Evolutionary conservation across 1,284 basidiomycete genomes (phyloP), one percentile per base, ranked within the genome.

Genomic region (Leccinum holopus): DNA sequence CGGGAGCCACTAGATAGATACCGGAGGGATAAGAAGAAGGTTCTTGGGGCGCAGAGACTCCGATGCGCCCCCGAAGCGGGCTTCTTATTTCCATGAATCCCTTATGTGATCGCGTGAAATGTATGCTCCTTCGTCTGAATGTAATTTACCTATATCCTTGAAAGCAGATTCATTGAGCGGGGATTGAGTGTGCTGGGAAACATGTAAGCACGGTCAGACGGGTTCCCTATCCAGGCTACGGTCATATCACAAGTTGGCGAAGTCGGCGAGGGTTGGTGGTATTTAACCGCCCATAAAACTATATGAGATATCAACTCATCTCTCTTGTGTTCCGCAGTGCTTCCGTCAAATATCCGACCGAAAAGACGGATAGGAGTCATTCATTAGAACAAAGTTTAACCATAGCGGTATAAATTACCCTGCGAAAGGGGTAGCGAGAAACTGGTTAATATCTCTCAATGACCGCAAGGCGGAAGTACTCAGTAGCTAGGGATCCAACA

Each of bases 241-340:
- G 47, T 18, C 5, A 35, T 16, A 47, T 47, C 11, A 21, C 6
- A 21, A 47, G 44, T 21, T 4, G 18, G 44, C 44, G 59, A 41
- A 41, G 39, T 9, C 8, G 39, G 41, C 44, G 58, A 49, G 37
- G 12, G 11, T 47, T 33, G n/a, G 56, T 37, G 30, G 6, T 10
- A 21, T 18, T 47, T 41, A 16, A 33, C 53, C 61, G 57, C 5
- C 25, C 47, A 68, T 60, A 5, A 44, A 41, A 25, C 60, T 49
- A 53, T 49, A 62, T 6, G 39, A 52, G 62, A 47, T 32, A 39
- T 0, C 0, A 47, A 47, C 44, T 7, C 18, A 52, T 51, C 9
- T 32, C 21, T 52, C 16, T 49, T 53, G 41, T 32, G 25, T n/a
- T 7, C 18, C 11, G 44, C 44, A 28, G n/a, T 37, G 16, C 41